These are phyloP conservation scores for Lactuca saligna DNA, from an alignment of 129 eudicot genomes.

Conservation along the genomic window DNA sequence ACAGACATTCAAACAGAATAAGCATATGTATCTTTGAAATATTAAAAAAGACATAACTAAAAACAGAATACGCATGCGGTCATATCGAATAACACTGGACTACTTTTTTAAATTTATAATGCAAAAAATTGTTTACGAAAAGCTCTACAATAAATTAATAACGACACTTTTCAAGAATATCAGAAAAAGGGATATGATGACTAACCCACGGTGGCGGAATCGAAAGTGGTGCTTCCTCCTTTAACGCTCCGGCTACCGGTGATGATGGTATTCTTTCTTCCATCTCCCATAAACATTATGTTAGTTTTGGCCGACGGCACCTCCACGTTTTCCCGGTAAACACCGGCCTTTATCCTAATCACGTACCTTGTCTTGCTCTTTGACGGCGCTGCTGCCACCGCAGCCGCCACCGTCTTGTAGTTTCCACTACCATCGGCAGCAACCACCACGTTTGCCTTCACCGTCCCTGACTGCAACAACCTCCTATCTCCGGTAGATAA, in stretches of 20 bases:
- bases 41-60: not conserved
- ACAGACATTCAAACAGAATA: not conserved
- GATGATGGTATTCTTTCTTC: slow-evolving; percentile 51
- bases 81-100: not conserved
- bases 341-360: slow-evolving; percentile 17
- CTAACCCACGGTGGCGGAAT: slow-evolving; percentile 78
- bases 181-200: not conserved
- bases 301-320: slow-evolving; percentile 50
- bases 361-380: slow-evolving; percentile 48
- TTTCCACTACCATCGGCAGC: slow-evolving; percentile 70
- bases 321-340: slow-evolving; percentile 59
- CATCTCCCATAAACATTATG: slow-evolving; percentile 71
- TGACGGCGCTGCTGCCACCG: slow-evolving; percentile 68
- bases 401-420: slow-evolving; percentile 47
- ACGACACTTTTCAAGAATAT: too few species aligned
- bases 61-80: not conserved
- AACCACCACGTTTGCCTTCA: slow-evolving; percentile 59
- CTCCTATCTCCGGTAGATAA: slow-evolving; percentile 51
- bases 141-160: too few species aligned
- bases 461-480: slow-evolving; percentile 17
- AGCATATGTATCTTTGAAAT: not conserved
- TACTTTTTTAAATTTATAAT: too few species aligned
- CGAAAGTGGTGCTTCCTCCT: slow-evolving; percentile 72
- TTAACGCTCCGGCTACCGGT: slow-evolving; percentile 52
- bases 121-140: not conserved